phyloP scores from a whole-genome alignment of 1,139 yeast species.

The Diutina siamensis region DNA sequence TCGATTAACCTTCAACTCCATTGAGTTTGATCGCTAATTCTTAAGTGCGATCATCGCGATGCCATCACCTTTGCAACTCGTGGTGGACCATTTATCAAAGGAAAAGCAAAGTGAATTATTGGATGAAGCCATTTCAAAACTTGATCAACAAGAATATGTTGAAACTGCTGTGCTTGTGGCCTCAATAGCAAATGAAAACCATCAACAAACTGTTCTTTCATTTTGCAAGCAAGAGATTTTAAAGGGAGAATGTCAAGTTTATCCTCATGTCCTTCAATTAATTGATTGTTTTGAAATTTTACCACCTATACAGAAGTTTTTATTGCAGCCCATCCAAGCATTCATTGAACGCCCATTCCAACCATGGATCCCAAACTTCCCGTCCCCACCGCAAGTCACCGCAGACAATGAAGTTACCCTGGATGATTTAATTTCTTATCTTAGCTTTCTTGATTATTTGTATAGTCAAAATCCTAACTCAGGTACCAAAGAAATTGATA shows the following conservation, averaged over 20 bases:
- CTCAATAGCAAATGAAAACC: neutral
- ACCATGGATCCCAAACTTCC: neutral
- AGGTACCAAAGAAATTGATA: neutral
- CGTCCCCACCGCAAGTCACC: neutral
- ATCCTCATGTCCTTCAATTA: neutral
- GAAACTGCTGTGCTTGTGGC: neutral
- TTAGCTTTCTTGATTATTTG: neutral
- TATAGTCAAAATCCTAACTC: neutral
- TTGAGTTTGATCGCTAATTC: too few species aligned
- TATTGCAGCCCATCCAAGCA: neutral
- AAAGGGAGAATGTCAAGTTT: neutral
- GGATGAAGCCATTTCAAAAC: neutral
- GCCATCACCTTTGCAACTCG: neutral
- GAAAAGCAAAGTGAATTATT: neutral
- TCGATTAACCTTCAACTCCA: too few species aligned
- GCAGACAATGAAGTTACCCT: neutral
- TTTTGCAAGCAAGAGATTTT: neutral
- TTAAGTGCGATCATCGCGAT: too few species aligned
- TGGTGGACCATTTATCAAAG: neutral
- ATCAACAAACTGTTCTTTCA: neutral
- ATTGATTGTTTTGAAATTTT: neutral
- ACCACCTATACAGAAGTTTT: neutral
- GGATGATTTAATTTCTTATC: neutral
- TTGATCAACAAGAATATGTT: neutral
- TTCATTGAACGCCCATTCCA: neutral